A percentile compares a stretch with the other conserved stretches of the same genome.
Conservation (phyloP, 2,329 filamentous ascomycete genomes). For the Pleoardoris graminearum region DNA sequence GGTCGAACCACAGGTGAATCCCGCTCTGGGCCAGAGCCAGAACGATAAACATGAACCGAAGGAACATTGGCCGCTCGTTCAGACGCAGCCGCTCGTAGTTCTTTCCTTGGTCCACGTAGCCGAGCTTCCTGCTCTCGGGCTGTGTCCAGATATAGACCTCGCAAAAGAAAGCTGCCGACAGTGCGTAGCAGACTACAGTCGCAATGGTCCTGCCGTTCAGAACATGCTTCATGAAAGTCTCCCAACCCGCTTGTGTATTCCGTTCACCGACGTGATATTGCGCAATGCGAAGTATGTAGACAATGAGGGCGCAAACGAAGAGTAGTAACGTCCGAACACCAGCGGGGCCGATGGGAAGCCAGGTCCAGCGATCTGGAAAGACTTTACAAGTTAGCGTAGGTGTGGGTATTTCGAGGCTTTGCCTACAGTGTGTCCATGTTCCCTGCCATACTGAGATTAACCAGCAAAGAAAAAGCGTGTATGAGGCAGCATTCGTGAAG, state of each 20-base stretch:
- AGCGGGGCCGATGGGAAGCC: conserved; percentile 78
- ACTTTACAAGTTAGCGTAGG: conserved; percentile 16
- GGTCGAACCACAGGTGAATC: conserved; percentile 72
- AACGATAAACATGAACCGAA: conserved; percentile 70
- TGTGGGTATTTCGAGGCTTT: background rate
- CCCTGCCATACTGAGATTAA: conserved; percentile 70
- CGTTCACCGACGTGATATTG: conserved; percentile 68
- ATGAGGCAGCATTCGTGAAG: conserved; percentile 75
- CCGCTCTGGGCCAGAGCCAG: conserved; percentile 71
- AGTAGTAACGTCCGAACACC: conserved; percentile 75
- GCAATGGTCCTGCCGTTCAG: conserved; percentile 65
- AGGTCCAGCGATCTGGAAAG: conserved; percentile 76
- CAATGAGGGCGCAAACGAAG: conserved; percentile 72
- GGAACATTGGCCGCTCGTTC: conserved; percentile 84
- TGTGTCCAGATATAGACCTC: conserved; percentile 79
- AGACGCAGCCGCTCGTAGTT: conserved; percentile 70
- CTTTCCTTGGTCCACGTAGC: conserved; percentile 71
- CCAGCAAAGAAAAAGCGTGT: conserved; percentile 74
- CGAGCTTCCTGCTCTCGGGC: conserved; percentile 63
- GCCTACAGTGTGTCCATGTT: conserved; percentile 65
- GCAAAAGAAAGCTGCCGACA: conserved; percentile 79
- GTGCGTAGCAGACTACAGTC: conserved; percentile 73
- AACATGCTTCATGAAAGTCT: conserved; percentile 64
- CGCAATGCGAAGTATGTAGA: conserved; percentile 84
- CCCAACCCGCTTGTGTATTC: conserved; percentile 69